Percentiles rank a stretch among this genome's conserved stretches.
Conservation (phyloP, 2,329 filamentous ascomycete species). For the Sarocladium oryzae region DNA sequence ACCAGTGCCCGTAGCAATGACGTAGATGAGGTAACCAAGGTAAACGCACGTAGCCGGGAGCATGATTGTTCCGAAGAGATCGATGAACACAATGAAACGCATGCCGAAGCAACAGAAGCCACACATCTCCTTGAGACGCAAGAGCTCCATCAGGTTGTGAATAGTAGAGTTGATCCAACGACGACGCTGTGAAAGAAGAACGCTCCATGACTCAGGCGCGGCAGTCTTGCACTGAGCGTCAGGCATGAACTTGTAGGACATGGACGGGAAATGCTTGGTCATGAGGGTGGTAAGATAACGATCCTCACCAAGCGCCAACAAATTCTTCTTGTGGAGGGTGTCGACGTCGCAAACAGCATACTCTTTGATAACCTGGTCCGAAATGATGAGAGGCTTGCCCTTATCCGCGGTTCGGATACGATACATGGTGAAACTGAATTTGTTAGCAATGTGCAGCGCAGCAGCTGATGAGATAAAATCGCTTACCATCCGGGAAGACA, state of each 20-base stretch:
- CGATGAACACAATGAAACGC: conserved; percentile 93
- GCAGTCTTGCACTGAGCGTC: conserved; percentile 92
- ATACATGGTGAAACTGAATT: conserved; percentile 92
- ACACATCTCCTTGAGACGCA: conserved; percentile 87
- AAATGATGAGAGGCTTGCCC: conserved; percentile 89
- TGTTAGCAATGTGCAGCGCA: conserved; percentile 25
- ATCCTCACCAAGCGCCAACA: conserved; percentile 91
- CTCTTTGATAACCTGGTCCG: conserved; percentile 78
- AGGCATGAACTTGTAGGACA: conserved; percentile 94
- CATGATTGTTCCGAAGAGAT: conserved; percentile 87
- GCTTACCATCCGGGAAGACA: conserved; percentile 98
- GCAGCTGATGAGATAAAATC: background rate
- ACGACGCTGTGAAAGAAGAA: conserved; percentile 93
- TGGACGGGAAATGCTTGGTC: conserved; percentile 93
- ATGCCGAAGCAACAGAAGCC: conserved; percentile 99
- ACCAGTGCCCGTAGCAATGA: conserved; percentile 59
- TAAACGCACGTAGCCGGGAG: conserved; percentile 85
- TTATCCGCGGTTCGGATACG: conserved; percentile 89
- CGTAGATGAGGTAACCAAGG: conserved; percentile 81
- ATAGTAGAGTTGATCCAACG: conserved; percentile 99
- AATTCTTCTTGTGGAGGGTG: conserved; percentile 94
- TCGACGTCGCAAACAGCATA: conserved; percentile 88
- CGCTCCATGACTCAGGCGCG: conserved; percentile 88
- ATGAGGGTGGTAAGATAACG: conserved; percentile 94
- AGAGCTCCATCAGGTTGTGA: conserved; percentile 88